Conservation (phyloP, 176 grass and related monocot genomes). For the Canna indica region DNA sequence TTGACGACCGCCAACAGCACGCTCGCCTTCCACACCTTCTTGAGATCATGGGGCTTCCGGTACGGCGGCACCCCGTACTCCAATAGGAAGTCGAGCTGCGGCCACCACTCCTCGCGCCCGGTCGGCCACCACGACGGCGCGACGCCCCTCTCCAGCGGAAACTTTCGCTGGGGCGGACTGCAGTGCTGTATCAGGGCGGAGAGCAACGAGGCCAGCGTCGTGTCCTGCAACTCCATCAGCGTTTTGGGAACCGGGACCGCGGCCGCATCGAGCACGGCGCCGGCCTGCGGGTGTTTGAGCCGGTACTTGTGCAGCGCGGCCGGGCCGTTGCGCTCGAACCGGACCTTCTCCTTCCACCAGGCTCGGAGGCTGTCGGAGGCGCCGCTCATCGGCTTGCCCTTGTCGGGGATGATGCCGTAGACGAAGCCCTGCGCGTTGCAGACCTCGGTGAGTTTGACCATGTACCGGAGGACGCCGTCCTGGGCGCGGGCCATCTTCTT, state of each 20-base stretch:
- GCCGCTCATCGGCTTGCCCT: not conserved
- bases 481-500: constrained; percentile 5
- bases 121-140: constrained; percentile 5
- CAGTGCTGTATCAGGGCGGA: constrained; percentile 4
- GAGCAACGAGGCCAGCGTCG: not conserved
- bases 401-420: not conserved
- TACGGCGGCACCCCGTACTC: not conserved
- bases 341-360: constrained; percentile 16
- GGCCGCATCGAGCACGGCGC: no score
- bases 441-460: not conserved
- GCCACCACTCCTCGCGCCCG: not conserved
- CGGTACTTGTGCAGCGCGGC: not conserved
- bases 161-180: not conserved
- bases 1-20: not conserved
- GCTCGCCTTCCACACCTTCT: not conserved
- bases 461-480: not conserved
- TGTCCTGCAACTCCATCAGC: constrained; percentile 1
- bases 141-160: not conserved
- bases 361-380: not conserved
- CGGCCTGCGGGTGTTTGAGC: not conserved
- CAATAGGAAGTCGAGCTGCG: not conserved
- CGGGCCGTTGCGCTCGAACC: not conserved
- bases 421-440: not conserved
- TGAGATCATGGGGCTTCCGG: not conserved
- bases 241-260: not conserved